phyloP scores from a whole-genome alignment of 352 stramenopile genomes.

The Lagenidium sp. region DNA sequence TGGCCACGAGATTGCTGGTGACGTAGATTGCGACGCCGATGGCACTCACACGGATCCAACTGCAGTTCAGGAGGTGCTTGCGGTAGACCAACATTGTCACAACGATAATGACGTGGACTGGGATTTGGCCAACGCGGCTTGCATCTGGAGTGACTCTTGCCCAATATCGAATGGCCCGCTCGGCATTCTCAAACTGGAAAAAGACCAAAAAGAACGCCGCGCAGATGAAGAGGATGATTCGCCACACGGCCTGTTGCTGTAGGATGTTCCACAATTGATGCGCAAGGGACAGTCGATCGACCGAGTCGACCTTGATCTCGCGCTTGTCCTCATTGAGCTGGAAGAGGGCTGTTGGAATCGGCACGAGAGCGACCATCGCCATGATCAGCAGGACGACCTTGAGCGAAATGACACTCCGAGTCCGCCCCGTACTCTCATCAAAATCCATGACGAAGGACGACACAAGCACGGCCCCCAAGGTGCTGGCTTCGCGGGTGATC shows the following conservation, averaged over 20 bases:
- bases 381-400: conserved; percentile 69
- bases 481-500: conserved; percentile 33
- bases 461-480: conserved; percentile 24
- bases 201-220: conserved; percentile 38
- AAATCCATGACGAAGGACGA: conserved; percentile 23
- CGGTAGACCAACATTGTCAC: conserved; percentile 39
- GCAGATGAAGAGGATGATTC: conserved; percentile 66
- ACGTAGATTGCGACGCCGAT: conserved; percentile 32
- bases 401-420: conserved; percentile 37
- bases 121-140: conserved; percentile 30
- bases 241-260: conserved; percentile 69
- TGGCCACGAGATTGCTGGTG: conserved; percentile 17
- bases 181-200: conserved; percentile 58
- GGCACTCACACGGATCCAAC: conserved; percentile 49
- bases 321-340: conserved; percentile 56
- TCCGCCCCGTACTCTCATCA: conserved; percentile 20
- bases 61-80: conserved; percentile 58
- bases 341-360: conserved; percentile 58
- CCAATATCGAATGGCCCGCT: conserved; percentile 38
- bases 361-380: conserved; percentile 44
- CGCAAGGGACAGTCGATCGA: conserved; percentile 45
- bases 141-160: conserved; percentile 25
- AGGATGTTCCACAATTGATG: conserved; percentile 65
- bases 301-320: conserved; percentile 62
- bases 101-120: conserved; percentile 34